These are phyloP conservation scores for Hemerocallis citrina DNA, from an alignment of 106 monocot genomes.

Conservation along the genomic window DNA sequence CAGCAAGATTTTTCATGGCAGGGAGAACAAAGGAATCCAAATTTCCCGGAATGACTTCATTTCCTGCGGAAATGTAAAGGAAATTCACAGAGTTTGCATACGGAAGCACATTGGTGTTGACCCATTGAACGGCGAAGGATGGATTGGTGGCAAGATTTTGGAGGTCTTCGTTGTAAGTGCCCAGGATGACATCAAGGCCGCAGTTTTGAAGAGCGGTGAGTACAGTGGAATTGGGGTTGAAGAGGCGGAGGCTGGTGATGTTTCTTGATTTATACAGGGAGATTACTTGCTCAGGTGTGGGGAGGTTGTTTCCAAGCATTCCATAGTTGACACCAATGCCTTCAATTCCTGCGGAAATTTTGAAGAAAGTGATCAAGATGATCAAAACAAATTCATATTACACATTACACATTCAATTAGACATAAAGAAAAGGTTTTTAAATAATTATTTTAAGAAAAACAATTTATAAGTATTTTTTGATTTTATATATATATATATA, in stretches of 20 bases:
- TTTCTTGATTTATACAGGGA: conserved; percentile 13
- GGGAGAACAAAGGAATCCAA: neutral
- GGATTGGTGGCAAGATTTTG: conserved; percentile 12
- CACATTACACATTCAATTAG: too few species aligned
- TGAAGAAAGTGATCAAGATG: too few species aligned
- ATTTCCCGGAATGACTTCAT: conserved; percentile 41
- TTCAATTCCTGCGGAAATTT: neutral
- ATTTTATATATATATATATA: neutral
- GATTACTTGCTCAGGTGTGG: neutral
- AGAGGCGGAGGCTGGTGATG: neutral
- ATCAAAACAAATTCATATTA: too few species aligned
- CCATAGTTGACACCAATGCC: conserved; percentile 47
- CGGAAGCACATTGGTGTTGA: conserved; percentile 6
- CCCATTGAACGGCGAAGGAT: conserved; percentile 28
- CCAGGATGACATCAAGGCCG: conserved; percentile 30
- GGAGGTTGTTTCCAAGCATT: conserved; percentile 23
- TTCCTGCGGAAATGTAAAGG: conserved; percentile 37
- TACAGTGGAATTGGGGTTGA: neutral
- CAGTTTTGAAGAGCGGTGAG: conserved; percentile 30
- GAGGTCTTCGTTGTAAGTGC: conserved; percentile 9
- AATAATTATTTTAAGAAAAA: neutral
- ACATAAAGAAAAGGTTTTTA: neutral
- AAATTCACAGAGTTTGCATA: conserved; percentile 7
- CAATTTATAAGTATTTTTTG: neutral
- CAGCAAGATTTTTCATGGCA: conserved; percentile 4